Evolutionary conservation across 1,284 basidiomycete species (phyloP).

Genomic region (Rhodotorula sp.): DNA sequence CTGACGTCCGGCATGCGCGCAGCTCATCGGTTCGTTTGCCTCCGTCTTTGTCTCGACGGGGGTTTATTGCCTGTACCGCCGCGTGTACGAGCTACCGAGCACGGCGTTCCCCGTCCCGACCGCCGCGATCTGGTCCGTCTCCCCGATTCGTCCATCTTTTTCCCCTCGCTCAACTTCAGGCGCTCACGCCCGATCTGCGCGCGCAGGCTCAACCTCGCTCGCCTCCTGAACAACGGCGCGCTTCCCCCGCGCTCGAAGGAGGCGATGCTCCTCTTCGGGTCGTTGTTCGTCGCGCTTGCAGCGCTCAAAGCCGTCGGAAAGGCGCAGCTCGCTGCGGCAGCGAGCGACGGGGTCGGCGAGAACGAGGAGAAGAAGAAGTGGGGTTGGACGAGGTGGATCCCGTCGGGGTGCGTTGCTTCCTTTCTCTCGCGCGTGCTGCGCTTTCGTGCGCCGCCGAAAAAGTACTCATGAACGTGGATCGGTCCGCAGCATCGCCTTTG

Average conservation of each 20-base stretch:
- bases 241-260: slow-evolving; percentile 73
- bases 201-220: slow-evolving; percentile 85
- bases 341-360: slow-evolving; percentile 14
- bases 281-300: slow-evolving; percentile 68
- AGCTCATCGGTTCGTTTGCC: slow-evolving; percentile 81
- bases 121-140: slow-evolving; percentile 66
- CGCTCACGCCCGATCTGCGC: not conserved
- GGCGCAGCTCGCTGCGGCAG: slow-evolving; percentile 34
- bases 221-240: slow-evolving; percentile 76
- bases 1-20: slow-evolving; percentile 61
- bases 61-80: slow-evolving; percentile 83
- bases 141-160: not conserved
- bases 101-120: slow-evolving; percentile 92
- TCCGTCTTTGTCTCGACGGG: slow-evolving; percentile 86
- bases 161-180: not conserved
- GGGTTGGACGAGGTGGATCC: slow-evolving; percentile 70
- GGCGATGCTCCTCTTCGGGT: slow-evolving; percentile 79
- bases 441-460: not conserved
- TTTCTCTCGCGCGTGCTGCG: not conserved
- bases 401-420: slow-evolving; percentile 66
- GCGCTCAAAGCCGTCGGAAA: slow-evolving; percentile 65
- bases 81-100: slow-evolving; percentile 72
- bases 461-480: not conserved
- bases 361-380: slow-evolving; percentile 49
- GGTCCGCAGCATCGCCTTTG: slow-evolving; percentile 56